Evolutionary conservation across 2,329 filamentous ascomycete genomes (phyloP).

Genomic region (Exophiala lecanii-corni): DNA sequence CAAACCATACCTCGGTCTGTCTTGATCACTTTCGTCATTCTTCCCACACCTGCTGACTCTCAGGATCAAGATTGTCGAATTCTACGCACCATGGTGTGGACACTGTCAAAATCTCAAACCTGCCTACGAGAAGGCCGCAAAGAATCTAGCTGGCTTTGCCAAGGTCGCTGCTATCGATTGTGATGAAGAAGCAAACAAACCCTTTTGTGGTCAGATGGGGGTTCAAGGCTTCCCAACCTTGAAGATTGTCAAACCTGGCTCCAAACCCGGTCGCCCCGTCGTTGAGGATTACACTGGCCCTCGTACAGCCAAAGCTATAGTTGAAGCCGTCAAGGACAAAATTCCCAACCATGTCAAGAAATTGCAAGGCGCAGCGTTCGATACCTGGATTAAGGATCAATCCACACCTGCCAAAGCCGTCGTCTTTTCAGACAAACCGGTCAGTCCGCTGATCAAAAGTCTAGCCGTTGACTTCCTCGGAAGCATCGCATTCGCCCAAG

Average conservation of each 20-base stretch:
- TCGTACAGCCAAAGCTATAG: conserved; percentile 78
- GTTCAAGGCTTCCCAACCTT: conserved; percentile 93
- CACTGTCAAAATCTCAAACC: conserved; percentile 96
- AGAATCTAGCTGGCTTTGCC: conserved; percentile 81
- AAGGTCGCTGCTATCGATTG: conserved; percentile 95
- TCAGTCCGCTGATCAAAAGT: conserved; percentile 74
- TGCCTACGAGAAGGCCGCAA: conserved; percentile 89
- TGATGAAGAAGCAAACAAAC: conserved; percentile 89
- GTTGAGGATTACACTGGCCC: conserved; percentile 89
- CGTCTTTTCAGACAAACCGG: conserved; percentile 89
- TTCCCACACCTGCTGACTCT: conserved; percentile 20
- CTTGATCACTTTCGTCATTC: background rate
- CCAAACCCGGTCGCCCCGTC: conserved; percentile 71
- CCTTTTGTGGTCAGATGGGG: conserved; percentile 76
- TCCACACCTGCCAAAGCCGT: conserved; percentile 76
- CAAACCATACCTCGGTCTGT: conserved; percentile 84
- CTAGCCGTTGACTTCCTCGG: conserved; percentile 88
- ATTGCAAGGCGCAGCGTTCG: conserved; percentile 72
- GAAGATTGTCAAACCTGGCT: conserved; percentile 83
- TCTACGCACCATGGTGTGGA: conserved; percentile 97
- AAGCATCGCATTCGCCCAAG: conserved; percentile 72
- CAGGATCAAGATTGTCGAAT: conserved; percentile 52
- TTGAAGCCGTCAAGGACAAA: conserved; percentile 76
- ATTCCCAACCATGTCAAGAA: conserved; percentile 89
- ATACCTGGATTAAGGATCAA: conserved; percentile 64